These are phyloP conservation scores for Coprinopsis strossmayeri DNA, from an alignment of 768 basidiomycete genomes.

Conservation along the genomic window DNA sequence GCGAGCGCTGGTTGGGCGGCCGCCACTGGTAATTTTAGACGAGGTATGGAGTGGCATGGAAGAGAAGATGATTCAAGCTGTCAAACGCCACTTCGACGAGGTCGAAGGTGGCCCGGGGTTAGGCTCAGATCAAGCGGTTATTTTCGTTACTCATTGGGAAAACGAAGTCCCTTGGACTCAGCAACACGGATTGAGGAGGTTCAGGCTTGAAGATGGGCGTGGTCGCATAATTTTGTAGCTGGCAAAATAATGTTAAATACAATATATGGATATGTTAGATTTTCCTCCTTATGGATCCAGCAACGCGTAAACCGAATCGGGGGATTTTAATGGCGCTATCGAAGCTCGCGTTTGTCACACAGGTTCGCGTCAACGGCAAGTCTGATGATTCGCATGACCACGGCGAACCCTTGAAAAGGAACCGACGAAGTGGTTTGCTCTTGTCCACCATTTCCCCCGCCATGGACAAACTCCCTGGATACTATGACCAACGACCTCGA, in stretches of 20 bases:
- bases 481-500: conserved; percentile 13
- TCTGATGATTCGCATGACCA: background rate
- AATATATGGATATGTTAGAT: no score
- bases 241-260: no score
- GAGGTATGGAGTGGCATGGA: conserved; percentile 96
- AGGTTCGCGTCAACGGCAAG: no score
- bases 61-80: conserved; percentile 61
- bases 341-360: no score
- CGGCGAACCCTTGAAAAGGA: no score
- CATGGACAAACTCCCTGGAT: conserved; percentile 30
- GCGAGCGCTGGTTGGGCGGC: conserved; percentile 74
- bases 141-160: conserved; percentile 88
- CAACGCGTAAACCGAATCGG: no score
- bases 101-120: conserved; percentile 45
- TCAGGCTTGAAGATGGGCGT: conserved; percentile 25
- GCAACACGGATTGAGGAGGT: conserved; percentile 42
- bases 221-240: conserved; percentile 22
- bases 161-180: conserved; percentile 82
- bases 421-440: background rate
- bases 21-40: conserved; percentile 77
- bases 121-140: conserved; percentile 59
- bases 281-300: no score
- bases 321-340: no score
- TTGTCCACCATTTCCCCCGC: conserved; percentile 3
- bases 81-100: conserved; percentile 46